Evolutionary conservation across 192 early-diverging fungal genomes (phyloP).

Genomic region (Coemansia sp.): DNA sequence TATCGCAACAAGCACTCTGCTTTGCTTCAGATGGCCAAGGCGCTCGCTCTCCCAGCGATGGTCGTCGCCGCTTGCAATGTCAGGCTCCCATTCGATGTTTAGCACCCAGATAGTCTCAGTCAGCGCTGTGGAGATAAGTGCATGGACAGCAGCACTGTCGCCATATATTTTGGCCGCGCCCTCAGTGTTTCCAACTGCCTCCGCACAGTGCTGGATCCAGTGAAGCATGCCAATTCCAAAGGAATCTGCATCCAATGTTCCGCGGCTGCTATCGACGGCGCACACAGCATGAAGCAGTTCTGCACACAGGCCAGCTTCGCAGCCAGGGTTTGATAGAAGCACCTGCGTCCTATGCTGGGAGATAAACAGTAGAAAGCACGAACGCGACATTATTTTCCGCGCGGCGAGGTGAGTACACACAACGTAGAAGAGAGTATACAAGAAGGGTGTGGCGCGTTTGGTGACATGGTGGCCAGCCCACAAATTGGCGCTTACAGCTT

Average conservation of each 20-base stretch:
- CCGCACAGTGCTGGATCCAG: conserved; percentile 35
- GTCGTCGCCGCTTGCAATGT: conserved; percentile 17
- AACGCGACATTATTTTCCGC: not conserved
- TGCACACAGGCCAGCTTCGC: conserved; percentile 25
- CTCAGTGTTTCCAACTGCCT: conserved; percentile 25
- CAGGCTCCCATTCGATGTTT: conserved; percentile 42
- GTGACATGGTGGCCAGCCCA: too few species aligned
- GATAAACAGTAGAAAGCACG: not conserved
- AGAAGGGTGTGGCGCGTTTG: not conserved
- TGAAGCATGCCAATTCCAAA: conserved; percentile 23
- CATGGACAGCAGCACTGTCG: conserved; percentile 11
- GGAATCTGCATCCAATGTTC: conserved; percentile 6
- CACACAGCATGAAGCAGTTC: conserved; percentile 35
- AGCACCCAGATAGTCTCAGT: conserved; percentile 42
- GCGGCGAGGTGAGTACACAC: not conserved
- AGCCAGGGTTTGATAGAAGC: conserved; percentile 18
- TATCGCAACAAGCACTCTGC: conserved; percentile 14
- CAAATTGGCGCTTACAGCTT: conserved; percentile 33
- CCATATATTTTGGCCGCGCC: not conserved
- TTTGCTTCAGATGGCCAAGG: conserved; percentile 24
- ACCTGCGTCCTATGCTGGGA: conserved; percentile 30
- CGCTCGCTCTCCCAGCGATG: conserved; percentile 29
- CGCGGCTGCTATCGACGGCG: not conserved
- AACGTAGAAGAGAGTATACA: not conserved
- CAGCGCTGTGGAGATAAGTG: conserved; percentile 28